A percentile compares a stretch with the other conserved stretches of the same genome.
phyloP scores from a whole-genome alignment of 2,329 filamentous ascomycete genomes.

The Penicillium sp. region DNA sequence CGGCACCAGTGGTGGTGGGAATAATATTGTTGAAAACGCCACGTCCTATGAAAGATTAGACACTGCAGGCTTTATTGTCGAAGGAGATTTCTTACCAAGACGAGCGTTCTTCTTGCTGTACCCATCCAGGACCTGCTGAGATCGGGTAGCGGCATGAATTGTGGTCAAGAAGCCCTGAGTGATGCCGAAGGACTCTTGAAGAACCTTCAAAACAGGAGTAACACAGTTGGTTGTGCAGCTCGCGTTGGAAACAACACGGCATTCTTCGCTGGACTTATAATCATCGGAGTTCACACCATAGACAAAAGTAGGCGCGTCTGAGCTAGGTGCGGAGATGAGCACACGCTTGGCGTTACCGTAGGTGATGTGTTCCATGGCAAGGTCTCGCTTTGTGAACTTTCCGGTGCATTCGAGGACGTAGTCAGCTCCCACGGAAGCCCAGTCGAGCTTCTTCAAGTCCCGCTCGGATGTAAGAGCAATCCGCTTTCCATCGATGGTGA shows the following conservation, averaged over 20 bases:
- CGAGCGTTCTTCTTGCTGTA: slow-evolving; percentile 37
- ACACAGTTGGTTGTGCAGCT: slow-evolving; percentile 38
- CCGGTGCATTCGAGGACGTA: slow-evolving; percentile 32
- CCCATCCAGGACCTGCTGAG: slow-evolving; percentile 35
- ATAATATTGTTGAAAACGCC: slow-evolving; percentile 96
- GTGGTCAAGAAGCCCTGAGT: slow-evolving; percentile 34
- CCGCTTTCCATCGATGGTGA: slow-evolving; percentile 42
- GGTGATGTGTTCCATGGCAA: slow-evolving; percentile 76
- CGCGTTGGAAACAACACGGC: slow-evolving; percentile 29
- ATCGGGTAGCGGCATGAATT: slow-evolving; percentile 31
- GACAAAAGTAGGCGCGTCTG: slow-evolving; percentile 69
- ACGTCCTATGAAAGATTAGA: slow-evolving; percentile 58
- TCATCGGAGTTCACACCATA: slow-evolving; percentile 32
- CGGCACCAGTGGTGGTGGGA: slow-evolving; percentile 88
- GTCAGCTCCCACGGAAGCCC: slow-evolving; percentile 26
- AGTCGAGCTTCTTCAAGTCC: slow-evolving; percentile 29
- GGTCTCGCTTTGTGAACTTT: slow-evolving; percentile 75
- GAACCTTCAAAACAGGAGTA: slow-evolving; percentile 32
- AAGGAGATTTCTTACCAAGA: slow-evolving; percentile 17
- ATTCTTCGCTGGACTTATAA: slow-evolving; percentile 24
- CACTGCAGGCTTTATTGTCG: neutral
- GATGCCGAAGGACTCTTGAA: slow-evolving; percentile 32
- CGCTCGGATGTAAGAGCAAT: slow-evolving; percentile 30
- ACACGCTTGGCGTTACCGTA: slow-evolving; percentile 89
- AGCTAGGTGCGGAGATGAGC: slow-evolving; percentile 53